phyloP scores from a whole-genome alignment of 352 stramenopile genomes.

The Phytophthora pseudosyringae region DNA sequence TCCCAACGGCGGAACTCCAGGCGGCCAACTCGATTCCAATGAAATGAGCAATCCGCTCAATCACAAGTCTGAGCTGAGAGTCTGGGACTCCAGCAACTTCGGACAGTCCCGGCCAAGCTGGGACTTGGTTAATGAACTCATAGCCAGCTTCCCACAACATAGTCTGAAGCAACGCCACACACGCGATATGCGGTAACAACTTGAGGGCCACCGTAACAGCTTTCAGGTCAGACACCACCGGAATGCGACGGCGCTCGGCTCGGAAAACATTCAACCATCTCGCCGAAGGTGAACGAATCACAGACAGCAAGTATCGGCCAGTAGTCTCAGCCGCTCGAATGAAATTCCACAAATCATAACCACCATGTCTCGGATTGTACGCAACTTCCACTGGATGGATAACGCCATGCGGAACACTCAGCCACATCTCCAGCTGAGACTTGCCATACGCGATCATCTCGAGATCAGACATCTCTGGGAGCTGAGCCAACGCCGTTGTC shows the following conservation, averaged over 20 bases:
- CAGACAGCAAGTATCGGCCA: background rate
- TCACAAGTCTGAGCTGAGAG: background rate
- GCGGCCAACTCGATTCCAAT: background rate
- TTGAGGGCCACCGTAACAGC: background rate
- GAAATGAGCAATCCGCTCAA: no score
- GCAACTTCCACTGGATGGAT: background rate
- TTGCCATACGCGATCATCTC: background rate
- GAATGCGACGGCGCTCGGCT: background rate
- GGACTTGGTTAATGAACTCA: background rate
- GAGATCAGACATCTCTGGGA: no score
- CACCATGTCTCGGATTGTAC: background rate
- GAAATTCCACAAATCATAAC: conserved; percentile 4
- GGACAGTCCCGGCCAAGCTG: background rate
- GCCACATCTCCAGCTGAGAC: background rate
- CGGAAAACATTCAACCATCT: background rate
- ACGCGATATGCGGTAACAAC: background rate
- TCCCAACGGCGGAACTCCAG: background rate
- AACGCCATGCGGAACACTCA: background rate
- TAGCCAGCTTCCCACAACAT: conserved; percentile 5
- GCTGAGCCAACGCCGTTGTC: background rate
- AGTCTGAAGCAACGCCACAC: conserved; percentile 2
- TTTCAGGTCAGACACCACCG: conserved; percentile 1
- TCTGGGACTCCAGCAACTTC: background rate
- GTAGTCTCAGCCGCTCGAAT: background rate
- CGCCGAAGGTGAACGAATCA: background rate